Conservation (phyloP, 441 rosid genomes). For the Cnidoscolus chayamansa region DNA sequence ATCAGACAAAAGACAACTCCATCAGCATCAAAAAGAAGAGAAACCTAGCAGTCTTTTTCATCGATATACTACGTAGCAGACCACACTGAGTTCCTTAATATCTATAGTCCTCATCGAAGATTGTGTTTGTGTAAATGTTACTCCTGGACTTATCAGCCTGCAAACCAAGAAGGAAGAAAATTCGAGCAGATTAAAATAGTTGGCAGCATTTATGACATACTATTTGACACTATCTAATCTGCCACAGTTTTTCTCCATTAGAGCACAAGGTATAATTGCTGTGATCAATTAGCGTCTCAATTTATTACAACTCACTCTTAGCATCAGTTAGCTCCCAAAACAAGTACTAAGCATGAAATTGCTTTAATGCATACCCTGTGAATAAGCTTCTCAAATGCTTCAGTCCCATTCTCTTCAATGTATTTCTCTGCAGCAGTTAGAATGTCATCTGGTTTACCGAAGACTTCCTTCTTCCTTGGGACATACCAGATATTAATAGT, state of each 20-base stretch:
- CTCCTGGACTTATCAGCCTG: constrained; percentile 68
- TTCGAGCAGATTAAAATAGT: background rate
- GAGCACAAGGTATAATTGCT: background rate
- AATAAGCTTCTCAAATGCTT: constrained; percentile 75
- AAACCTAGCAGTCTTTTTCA: background rate
- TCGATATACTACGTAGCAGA: background rate
- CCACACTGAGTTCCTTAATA: constrained; percentile 23
- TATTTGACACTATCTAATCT: background rate
- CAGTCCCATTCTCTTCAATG: constrained; percentile 76
- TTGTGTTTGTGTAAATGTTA: constrained; percentile 13
- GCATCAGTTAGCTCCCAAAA: background rate
- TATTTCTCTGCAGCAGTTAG: constrained; percentile 81
- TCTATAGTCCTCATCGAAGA: constrained; percentile 31
- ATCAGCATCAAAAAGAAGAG: constrained; percentile 5
- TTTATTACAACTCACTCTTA: background rate
- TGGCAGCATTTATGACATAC: background rate
- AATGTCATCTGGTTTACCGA: constrained; percentile 63
- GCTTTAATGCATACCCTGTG: constrained; percentile 44
- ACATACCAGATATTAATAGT: constrained; percentile 82
- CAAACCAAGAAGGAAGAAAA: background rate
- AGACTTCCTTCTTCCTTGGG: constrained; percentile 60
- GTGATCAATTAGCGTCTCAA: background rate
- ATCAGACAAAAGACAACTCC: background rate
- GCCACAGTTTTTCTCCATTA: background rate
- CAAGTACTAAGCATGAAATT: background rate